Evolutionary conservation across 2,329 filamentous ascomycete species (phyloP).

Genomic region (Cadophora sp.): DNA sequence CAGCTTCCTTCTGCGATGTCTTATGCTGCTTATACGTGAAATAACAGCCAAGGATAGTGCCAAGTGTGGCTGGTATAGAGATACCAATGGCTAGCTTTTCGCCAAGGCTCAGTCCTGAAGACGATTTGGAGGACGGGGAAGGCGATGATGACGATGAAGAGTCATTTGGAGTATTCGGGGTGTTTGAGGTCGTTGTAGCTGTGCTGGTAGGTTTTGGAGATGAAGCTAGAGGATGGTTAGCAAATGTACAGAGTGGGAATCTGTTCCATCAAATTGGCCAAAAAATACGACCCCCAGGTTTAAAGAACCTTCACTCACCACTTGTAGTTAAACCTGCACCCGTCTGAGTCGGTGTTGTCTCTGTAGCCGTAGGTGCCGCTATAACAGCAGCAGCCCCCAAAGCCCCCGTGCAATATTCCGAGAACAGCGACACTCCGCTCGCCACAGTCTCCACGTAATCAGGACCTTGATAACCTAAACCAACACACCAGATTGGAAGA

Average conservation of each 20-base stretch:
- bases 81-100: constrained; percentile 14
- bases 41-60: not conserved
- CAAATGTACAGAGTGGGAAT: not conserved
- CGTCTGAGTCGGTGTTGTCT: not conserved
- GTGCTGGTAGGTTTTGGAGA: not conserved
- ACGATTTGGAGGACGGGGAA: not conserved
- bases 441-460: not conserved
- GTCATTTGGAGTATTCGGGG: not conserved
- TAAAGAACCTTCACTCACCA: not conserved
- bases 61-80: constrained; percentile 12
- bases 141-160: constrained; percentile 12
- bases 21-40: constrained; percentile 14
- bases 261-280: too few relatives aligned
- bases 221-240: not conserved
- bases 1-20: not conserved
- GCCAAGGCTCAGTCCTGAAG: not conserved
- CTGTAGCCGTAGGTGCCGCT: not conserved
- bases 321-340: not conserved
- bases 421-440: constrained; percentile 12
- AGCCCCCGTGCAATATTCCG: constrained; percentile 14
- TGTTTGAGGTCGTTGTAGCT: not conserved
- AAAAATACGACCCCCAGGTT: too few relatives aligned
- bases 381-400: not conserved
- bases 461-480: not conserved
- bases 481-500: constrained; percentile 1